Evolutionary conservation across 2,329 filamentous ascomycete species (phyloP).

Genomic region (Didymella pinodella): DNA sequence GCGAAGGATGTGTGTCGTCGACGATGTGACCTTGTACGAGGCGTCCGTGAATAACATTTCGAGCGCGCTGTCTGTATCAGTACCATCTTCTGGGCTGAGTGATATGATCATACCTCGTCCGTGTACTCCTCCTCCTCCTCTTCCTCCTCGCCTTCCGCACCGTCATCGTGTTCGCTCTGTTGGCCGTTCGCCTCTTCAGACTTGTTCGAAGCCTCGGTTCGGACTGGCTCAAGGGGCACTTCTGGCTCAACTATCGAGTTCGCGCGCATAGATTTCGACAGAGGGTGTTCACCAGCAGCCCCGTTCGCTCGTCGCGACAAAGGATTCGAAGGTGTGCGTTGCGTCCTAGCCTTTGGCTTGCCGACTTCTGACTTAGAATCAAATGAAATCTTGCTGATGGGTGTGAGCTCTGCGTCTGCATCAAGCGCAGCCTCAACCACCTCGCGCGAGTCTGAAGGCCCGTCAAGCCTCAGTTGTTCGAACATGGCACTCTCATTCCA

Average conservation of each 20-base stretch:
- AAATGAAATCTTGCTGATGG: constrained; percentile 34
- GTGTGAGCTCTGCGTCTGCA: constrained; percentile 47
- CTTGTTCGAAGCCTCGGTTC: constrained; percentile 30
- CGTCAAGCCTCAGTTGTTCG: constrained; percentile 54
- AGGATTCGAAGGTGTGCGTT: constrained; percentile 37
- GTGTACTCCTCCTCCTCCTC: constrained; percentile 60
- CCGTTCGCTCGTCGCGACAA: constrained; percentile 44
- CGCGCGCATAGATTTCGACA: constrained; percentile 48
- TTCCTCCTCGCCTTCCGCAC: constrained; percentile 28
- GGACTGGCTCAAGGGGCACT: constrained; percentile 37
- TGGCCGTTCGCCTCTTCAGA: constrained; percentile 28
- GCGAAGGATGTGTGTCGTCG: constrained; percentile 88
- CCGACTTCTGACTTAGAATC: constrained; percentile 38
- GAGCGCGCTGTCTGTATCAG: constrained; percentile 64
- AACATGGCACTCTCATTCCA: constrained; percentile 82
- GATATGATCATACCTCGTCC: constrained; percentile 63
- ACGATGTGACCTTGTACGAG: constrained; percentile 95
- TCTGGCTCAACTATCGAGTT: constrained; percentile 47
- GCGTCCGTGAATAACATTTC: constrained; percentile 89
- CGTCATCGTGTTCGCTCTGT: constrained; percentile 33
- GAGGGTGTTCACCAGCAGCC: constrained; percentile 37
- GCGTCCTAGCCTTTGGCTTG: constrained; percentile 38
- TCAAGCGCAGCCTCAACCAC: constrained; percentile 43
- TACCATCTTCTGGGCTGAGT: background rate
- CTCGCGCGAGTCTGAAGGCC: constrained; percentile 51